Evolutionary conservation across 2,329 filamentous ascomycete genomes (phyloP).

Genomic region (Furcasterigmium furcatum): DNA sequence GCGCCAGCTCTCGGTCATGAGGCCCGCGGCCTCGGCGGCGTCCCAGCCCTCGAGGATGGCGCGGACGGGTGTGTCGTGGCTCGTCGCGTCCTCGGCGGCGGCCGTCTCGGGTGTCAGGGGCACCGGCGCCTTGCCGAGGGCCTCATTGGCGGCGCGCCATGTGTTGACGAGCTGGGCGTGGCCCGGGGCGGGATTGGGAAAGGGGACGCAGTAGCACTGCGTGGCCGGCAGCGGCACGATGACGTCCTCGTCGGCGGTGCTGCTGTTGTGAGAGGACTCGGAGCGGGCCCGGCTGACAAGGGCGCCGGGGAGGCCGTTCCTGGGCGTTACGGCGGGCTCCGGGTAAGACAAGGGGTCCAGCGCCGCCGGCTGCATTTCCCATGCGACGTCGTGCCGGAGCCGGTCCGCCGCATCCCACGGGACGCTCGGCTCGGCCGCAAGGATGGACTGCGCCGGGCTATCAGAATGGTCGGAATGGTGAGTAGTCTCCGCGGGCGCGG

Average conservation of each 20-base stretch:
- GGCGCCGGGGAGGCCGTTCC: neutral
- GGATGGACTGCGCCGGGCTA: too few relatives aligned
- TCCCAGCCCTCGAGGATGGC: conserved; percentile 23
- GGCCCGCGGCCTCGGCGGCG: conserved; percentile 18
- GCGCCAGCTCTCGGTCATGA: conserved; percentile 20
- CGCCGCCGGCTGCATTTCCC: neutral
- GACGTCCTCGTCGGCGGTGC: neutral
- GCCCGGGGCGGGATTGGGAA: neutral
- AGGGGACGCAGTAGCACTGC: neutral
- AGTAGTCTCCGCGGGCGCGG: too few relatives aligned
- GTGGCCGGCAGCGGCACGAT: neutral
- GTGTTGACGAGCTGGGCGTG: conserved; percentile 10
- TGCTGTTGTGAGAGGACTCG: conserved; percentile 1
- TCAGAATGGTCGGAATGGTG: too few relatives aligned
- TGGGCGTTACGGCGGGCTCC: neutral
- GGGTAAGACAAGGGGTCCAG: neutral
- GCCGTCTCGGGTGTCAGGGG: conserved; percentile 7
- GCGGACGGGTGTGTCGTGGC: conserved; percentile 19
- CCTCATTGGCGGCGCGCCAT: conserved; percentile 21
- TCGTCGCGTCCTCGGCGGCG: conserved; percentile 14
- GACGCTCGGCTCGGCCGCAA: too few relatives aligned
- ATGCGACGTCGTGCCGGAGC: neutral
- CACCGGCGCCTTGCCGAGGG: conserved; percentile 7
- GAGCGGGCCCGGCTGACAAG: neutral
- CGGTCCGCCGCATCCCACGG: too few relatives aligned